Percentiles rank a stretch among this genome's conserved stretches.
These are phyloP conservation scores for Rhododendron kiyosumense DNA, from an alignment of 148 eudicot genomes.

Conservation along the genomic window DNA sequence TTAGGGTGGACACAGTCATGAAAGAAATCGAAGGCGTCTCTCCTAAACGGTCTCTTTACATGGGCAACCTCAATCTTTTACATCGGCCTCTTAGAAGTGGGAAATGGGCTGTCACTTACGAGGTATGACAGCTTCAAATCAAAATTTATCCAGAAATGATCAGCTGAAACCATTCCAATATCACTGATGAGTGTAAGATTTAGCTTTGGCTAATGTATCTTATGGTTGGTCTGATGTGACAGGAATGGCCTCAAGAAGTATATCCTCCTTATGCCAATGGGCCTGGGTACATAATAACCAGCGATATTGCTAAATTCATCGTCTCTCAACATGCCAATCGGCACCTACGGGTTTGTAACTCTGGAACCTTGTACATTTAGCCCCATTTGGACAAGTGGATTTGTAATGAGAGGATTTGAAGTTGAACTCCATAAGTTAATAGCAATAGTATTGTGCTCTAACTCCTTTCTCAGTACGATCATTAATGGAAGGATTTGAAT, in stretches of 20 bases:
- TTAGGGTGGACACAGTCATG: conserved; percentile 67
- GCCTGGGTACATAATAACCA: conserved; percentile 78
- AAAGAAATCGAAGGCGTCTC: conserved; percentile 61
- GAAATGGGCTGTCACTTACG: conserved; percentile 93
- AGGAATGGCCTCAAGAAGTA: conserved; percentile 93
- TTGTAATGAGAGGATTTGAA: neutral
- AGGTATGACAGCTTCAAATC: conserved; percentile 38
- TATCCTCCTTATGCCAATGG: conserved; percentile 98
- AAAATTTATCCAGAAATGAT: neutral
- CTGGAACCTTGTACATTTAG: neutral
- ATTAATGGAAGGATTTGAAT: neutral
- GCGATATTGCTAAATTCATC: conserved; percentile 62
- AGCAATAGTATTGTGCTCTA: neutral
- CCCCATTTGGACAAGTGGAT: neutral
- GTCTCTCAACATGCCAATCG: conserved; percentile 53
- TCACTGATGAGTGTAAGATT: neutral
- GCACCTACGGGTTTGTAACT: conserved; percentile 62
- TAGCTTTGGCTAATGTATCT: conserved; percentile 7
- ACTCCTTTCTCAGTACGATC: neutral
- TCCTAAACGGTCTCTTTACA: conserved; percentile 57
- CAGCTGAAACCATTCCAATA: neutral
- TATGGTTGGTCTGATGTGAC: conserved; percentile 16
- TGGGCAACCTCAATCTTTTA: conserved; percentile 88
- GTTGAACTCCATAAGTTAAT: neutral
- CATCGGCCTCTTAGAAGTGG: conserved; percentile 92